These are phyloP conservation scores for Amanita thiersii DNA, from an alignment of 768 basidiomycete genomes.

Conservation along the genomic window DNA sequence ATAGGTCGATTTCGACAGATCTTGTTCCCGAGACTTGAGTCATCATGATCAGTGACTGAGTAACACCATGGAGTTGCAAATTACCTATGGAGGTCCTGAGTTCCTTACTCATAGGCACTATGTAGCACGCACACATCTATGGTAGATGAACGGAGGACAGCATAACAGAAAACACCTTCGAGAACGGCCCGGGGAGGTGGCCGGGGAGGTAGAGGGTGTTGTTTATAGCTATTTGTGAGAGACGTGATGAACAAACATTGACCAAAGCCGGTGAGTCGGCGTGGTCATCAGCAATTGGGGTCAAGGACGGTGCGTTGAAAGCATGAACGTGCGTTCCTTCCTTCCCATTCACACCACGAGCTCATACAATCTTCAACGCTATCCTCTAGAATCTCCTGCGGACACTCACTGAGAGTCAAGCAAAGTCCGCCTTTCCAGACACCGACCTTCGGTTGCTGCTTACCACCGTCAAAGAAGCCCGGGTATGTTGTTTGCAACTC, in stretches of 20 bases:
- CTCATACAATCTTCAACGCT: slow-evolving; percentile 8
- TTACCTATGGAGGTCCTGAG: no score
- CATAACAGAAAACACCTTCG: background rate
- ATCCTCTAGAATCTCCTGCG: slow-evolving; percentile 72
- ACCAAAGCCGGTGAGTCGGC: background rate
- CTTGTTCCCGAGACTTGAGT: no score
- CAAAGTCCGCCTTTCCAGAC: slow-evolving; percentile 50
- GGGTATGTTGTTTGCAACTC: slow-evolving; percentile 48
- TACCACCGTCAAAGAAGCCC: slow-evolving; percentile 78
- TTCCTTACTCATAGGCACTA: no score
- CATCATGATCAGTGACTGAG: no score
- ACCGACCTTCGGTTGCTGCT: slow-evolving; percentile 77
- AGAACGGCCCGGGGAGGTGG: background rate
- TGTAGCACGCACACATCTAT: no score
- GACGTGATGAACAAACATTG: slow-evolving; percentile 1
- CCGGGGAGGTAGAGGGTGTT: no score
- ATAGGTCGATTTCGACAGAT: no score
- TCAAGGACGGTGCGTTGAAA: slow-evolving; percentile 1
- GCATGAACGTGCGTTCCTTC: slow-evolving; percentile 14
- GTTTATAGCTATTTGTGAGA: slow-evolving; percentile 7
- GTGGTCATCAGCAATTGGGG: slow-evolving; percentile 6
- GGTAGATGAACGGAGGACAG: no score
- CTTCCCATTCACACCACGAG: slow-evolving; percentile 2
- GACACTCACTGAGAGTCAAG: slow-evolving; percentile 74
- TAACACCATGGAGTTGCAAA: no score